Evolutionary conservation across 2,329 filamentous ascomycete genomes (phyloP).

Genomic region (Venturia pyrina): DNA sequence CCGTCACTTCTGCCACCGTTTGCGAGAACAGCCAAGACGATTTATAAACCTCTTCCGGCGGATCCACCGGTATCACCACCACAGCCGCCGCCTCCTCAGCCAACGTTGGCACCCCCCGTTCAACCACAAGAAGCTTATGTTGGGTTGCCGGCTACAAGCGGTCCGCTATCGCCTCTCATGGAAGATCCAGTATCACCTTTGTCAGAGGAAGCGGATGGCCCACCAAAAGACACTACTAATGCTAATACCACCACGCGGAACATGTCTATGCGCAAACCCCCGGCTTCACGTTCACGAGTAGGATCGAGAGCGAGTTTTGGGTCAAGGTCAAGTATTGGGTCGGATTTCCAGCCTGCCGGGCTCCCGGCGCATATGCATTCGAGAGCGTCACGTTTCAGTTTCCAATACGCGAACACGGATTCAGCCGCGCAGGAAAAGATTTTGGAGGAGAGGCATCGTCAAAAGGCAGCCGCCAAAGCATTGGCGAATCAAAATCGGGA

Average conservation of each 20-base stretch:
- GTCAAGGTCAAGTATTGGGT: neutral
- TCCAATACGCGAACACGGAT: slow-evolving; percentile 65
- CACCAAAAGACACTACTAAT: neutral
- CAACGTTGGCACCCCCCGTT: neutral
- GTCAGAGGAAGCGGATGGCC: neutral
- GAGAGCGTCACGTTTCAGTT: slow-evolving; percentile 71
- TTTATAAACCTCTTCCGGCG: slow-evolving; percentile 4
- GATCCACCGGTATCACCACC: neutral
- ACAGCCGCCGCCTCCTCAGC: neutral
- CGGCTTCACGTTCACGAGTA: slow-evolving; percentile 1
- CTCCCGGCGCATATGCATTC: slow-evolving; percentile 38
- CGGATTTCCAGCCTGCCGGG: slow-evolving; percentile 1
- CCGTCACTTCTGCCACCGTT: slow-evolving; percentile 9
- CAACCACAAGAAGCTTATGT: slow-evolving; percentile 2
- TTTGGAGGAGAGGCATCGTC: slow-evolving; percentile 61
- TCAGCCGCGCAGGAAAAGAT: slow-evolving; percentile 54
- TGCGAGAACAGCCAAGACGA: slow-evolving; percentile 6
- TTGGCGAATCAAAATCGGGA: slow-evolving; percentile 21
- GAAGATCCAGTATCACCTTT: slow-evolving; percentile 9
- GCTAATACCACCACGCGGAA: neutral
- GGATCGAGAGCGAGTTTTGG: neutral
- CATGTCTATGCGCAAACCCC: slow-evolving; percentile 3
- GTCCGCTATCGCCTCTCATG: slow-evolving; percentile 10
- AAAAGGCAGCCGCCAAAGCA: slow-evolving; percentile 54
- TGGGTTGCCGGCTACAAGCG: neutral